Percentiles rank a stretch among this genome's conserved stretches.
Evolutionary conservation across 441 rosid genomes (phyloP).

Genomic region (Populus tomentosa): DNA sequence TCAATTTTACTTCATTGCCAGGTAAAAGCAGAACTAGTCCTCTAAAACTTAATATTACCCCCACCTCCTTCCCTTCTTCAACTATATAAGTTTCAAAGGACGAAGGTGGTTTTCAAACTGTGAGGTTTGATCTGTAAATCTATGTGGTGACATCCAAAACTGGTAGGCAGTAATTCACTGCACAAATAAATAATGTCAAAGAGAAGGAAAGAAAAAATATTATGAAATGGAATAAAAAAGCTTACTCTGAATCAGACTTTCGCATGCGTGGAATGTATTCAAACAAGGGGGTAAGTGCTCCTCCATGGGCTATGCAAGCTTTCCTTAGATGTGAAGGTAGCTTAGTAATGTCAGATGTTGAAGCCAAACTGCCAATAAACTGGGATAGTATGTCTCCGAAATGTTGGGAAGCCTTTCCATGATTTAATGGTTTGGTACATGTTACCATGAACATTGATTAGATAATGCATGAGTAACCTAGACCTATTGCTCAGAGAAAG

Average conservation of each 20-base stretch:
- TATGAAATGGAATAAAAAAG: conserved; percentile 18
- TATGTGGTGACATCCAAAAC: neutral
- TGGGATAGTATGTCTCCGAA: conserved; percentile 85
- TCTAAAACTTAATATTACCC: neutral
- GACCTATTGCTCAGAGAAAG: neutral
- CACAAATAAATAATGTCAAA: neutral
- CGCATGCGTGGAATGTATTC: conserved; percentile 92
- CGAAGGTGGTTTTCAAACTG: neutral
- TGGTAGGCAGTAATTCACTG: neutral
- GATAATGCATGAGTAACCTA: neutral
- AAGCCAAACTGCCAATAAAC: conserved; percentile 71
- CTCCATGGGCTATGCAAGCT: conserved; percentile 86
- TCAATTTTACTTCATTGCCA: neutral
- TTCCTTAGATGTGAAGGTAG: conserved; percentile 71
- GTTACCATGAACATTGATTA: conserved; percentile 10
- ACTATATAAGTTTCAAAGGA: neutral
- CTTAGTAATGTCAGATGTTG: conserved; percentile 39
- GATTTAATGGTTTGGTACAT: conserved; percentile 19
- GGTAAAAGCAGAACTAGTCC: neutral
- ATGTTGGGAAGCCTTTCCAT: conserved; percentile 79
- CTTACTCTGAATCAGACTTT: conserved; percentile 79
- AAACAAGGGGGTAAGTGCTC: conserved; percentile 61
- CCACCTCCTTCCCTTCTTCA: neutral
- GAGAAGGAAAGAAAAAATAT: neutral
- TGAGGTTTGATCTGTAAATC: neutral